phyloP scores from a whole-genome alignment of 306 rosid genomes.

The Medicago arabica region DNA sequence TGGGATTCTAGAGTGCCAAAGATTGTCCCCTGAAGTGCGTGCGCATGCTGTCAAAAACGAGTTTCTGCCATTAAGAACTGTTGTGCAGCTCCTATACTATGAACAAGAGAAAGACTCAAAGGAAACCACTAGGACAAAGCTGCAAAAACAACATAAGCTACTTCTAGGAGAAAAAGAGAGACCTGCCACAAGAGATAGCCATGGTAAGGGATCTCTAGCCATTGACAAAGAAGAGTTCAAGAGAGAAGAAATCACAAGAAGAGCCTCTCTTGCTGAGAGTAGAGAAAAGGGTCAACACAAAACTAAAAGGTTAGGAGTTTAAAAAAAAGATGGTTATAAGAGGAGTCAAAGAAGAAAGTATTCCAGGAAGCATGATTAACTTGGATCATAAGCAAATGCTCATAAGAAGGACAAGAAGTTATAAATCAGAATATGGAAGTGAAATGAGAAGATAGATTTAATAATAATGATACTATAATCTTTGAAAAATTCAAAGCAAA shows the following conservation, averaged over 20 bases:
- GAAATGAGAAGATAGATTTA: constrained; percentile 67
- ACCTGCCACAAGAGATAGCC: constrained; percentile 49
- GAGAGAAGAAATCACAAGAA: constrained; percentile 53
- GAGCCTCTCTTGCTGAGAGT: constrained; percentile 45
- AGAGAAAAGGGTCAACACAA: constrained; percentile 56
- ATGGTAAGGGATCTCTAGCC: constrained; percentile 51
- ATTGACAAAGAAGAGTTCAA: constrained; percentile 53
- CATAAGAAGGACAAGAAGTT: constrained; percentile 59
- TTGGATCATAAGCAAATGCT: constrained; percentile 58
- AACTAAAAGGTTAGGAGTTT: constrained; percentile 50
- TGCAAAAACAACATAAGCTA: constrained; percentile 53
- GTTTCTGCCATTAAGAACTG: constrained; percentile 78
- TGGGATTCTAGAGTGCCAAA: constrained; percentile 76
- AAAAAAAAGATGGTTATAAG: constrained; percentile 56
- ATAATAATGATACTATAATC: constrained; percentile 5
- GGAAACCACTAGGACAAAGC: constrained; percentile 41
- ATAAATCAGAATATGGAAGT: constrained; percentile 65
- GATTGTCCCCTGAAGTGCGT: constrained; percentile 66
- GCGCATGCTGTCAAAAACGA: constrained; percentile 83
- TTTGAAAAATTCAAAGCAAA: constrained; percentile 40
- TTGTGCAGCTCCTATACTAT: constrained; percentile 81
- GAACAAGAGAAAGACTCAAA: constrained; percentile 74
- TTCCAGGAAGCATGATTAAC: constrained; percentile 53
- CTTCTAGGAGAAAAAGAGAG: constrained; percentile 53
- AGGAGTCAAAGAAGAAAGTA: constrained; percentile 52